phyloP scores from a whole-genome alignment of 2,329 filamentous ascomycete genomes.

The Talaromyces rugulosus region DNA sequence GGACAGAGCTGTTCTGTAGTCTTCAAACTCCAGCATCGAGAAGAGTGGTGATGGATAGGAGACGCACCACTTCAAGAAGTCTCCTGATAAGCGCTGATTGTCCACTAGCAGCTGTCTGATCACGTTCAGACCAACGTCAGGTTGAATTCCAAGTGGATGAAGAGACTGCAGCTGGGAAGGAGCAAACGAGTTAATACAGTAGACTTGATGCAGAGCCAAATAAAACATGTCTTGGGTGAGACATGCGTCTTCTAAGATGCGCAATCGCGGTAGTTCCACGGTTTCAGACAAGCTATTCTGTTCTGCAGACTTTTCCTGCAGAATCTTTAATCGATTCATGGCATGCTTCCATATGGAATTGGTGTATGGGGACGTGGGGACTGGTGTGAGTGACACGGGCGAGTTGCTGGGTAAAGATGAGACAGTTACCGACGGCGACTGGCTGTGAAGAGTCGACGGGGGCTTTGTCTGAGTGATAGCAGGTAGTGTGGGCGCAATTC shows the following conservation, averaged over 20 bases:
- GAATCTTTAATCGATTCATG: constrained; percentile 14
- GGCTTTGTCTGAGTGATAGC: background rate
- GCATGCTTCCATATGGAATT: constrained; percentile 10
- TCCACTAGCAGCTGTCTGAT: constrained; percentile 43
- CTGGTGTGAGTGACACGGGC: background rate
- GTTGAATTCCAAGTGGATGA: constrained; percentile 30
- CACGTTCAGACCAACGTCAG: constrained; percentile 28
- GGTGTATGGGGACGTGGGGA: background rate
- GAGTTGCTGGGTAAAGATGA: background rate
- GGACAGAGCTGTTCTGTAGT: constrained; percentile 28
- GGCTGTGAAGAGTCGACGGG: background rate
- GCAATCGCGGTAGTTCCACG: constrained; percentile 42
- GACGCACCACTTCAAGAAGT: constrained; percentile 43
- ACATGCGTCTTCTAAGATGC: constrained; percentile 58
- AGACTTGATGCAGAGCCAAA: constrained; percentile 61
- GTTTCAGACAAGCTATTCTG: constrained; percentile 35
- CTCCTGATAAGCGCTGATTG: constrained; percentile 40
- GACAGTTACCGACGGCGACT: background rate
- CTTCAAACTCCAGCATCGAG: constrained; percentile 24
- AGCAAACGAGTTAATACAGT: constrained; percentile 53
- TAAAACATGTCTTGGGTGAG: constrained; percentile 57
- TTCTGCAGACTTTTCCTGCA: constrained; percentile 12
- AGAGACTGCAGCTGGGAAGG: constrained; percentile 33
- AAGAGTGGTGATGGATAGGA: constrained; percentile 43
- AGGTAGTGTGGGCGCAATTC: background rate